Evolutionary conservation across 2,329 filamentous ascomycete genomes (phyloP), one percentile per base, ranked within the genome.

Genomic region (Aphanocladium album): DNA sequence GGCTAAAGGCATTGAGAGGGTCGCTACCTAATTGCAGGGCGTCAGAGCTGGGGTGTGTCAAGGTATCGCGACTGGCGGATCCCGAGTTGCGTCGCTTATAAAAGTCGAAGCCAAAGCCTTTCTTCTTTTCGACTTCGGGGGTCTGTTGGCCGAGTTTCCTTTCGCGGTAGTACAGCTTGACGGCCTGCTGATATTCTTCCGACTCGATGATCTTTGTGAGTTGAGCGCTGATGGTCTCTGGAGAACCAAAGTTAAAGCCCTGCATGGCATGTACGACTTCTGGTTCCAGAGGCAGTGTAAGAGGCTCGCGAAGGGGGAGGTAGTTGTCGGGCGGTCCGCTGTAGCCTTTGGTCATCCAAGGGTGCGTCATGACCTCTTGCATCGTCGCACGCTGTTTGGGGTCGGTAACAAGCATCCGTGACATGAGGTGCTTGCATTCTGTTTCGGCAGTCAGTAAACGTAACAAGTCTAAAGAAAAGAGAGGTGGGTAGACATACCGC

Each of bases 281-380:
- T 1, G 83, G 79, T 70, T 98, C 93, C 11, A 99, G 78, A 6
- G 93, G 93, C 16, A 96, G 78, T 41, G 89, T 84, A n/a, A 98
- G 74, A 2, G 95, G 91, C 67, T 96, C 93, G 53, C 95, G 88
- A 35, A 79, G 75, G 3, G 93, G 93, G 2, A 99, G 80, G 65
- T 90, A 91, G 69, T 97, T 99, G 63, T 98, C 95, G 0, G 93
- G 93, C 9, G 92, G 87, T 2, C 85, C 86, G 69, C 83, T 89
- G 73, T 92, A 98, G 9, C 93, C 93, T 74, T 98, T 98, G 54
- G 85, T 87, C 83, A 98, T 92, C 95, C 95, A 99, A 1, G 92
- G 90, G 71, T 99, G 95, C 68, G 81, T 90, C 87, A 98, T 89
- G 67, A 99, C 96, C 73, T 99, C 95, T 60, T 88, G 82, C 75